Percentiles rank a stretch among this genome's conserved stretches.
Conservation (phyloP, 805 yeast genomes). For the Metschnikowia santaceciliae region DNA sequence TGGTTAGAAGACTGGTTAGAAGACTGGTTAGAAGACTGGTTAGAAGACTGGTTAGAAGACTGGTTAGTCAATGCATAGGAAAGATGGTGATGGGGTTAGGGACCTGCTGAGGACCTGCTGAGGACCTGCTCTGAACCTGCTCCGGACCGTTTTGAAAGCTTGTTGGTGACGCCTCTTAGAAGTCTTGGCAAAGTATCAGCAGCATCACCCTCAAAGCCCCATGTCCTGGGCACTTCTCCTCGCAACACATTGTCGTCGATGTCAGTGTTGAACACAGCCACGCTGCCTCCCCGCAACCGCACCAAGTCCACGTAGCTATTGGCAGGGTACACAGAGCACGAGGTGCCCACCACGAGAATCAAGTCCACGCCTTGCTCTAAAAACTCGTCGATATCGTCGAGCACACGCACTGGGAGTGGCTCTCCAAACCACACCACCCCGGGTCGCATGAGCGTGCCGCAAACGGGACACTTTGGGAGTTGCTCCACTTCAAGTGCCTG, state of each 20-base stretch:
- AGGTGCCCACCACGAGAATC: constrained; percentile 79
- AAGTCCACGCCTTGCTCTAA: constrained; percentile 61
- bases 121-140: too few species aligned
- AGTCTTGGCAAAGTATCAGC: constrained; percentile 66
- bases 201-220: constrained; percentile 83
- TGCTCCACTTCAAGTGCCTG: constrained; percentile 24
- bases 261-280: constrained; percentile 80
- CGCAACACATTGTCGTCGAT: constrained; percentile 43
- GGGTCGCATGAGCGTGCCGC: constrained; percentile 67
- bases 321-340: constrained; percentile 87
- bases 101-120: too few species aligned
- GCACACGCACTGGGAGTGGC: constrained; percentile 58
- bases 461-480: constrained; percentile 74
- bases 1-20: too few species aligned
- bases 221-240: constrained; percentile 42
- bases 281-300: constrained; percentile 66
- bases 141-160: too few species aligned
- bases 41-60: too few species aligned
- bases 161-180: constrained; percentile 21
- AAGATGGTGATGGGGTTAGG: too few species aligned
- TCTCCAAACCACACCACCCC: constrained; percentile 98
- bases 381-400: constrained; percentile 70
- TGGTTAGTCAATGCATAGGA: too few species aligned
- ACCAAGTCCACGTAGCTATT: constrained; percentile 85
- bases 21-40: too few species aligned